Base-by-base conservation (phyloP, 768 basidiomycete genomes). In the Phylloporus sp. region DNA sequence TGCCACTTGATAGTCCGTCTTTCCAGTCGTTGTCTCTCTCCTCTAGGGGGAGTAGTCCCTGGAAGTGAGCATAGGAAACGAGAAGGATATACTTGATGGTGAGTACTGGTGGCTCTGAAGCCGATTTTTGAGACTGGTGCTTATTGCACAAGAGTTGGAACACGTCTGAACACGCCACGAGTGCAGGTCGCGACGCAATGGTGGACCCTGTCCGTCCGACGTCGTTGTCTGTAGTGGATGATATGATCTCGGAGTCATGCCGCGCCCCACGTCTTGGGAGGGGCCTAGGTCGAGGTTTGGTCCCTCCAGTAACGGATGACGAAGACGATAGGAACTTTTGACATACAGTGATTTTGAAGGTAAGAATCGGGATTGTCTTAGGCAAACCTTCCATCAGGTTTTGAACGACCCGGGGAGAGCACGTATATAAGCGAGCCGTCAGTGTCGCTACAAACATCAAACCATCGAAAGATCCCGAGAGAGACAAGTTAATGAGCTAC, bases 291-390 rank as follows among this genome's bases (percentile, higher is more conserved):
- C 73, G 66, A 29, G 59, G 62, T 24, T 62, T 58, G 35, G 55
- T 48, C 4, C 48, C 47, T 4, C 44, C 60, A 18, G 48, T 24
- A 28, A 35, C 48, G 20, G 60, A 57, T 8, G 57, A 44, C 9
- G 59, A 56, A 41, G 65, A 67, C 9, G 62, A 64, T 35, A 76
- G 57, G 41, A 73, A 67, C 57, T 68, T 74, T 40, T 72, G 72
- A 56, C 77, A 80, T 13, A 79, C 56, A 0, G 66, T 57, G 5
- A 79, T 51, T 61, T 78, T 79, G 48, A 80, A 79, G 22, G 59
- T 61, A 43, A 73, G 66, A 3, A 62, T 52, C 4, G 73, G 54
- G 18, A 65, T 56, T 12, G 76, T 71, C 40, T 70, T 70, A 3
- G 62, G 59, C 23, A 80, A 56, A 41, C 61, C 54, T 18, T 70